These are phyloP conservation scores for Ampelomyces quisqualis DNA, from an alignment of 2,329 filamentous ascomycete genomes.

Conservation along the genomic window DNA sequence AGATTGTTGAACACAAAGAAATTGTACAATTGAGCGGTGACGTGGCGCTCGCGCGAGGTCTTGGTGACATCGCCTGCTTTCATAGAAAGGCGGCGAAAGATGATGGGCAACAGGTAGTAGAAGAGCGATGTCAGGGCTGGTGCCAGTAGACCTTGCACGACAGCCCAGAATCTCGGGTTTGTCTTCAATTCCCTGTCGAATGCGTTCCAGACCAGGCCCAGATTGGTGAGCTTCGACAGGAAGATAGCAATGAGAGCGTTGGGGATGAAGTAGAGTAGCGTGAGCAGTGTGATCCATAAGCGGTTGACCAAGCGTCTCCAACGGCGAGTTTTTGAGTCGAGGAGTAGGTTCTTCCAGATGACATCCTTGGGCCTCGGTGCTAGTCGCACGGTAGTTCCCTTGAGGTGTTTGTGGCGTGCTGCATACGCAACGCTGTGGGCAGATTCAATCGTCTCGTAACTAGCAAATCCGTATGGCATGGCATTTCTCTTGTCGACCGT, in stretches of 20 bases:
- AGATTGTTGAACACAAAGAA: conserved; percentile 99
- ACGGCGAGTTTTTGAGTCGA: conserved; percentile 66
- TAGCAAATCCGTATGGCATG: conserved; percentile 91
- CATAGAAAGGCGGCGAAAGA: conserved; percentile 84
- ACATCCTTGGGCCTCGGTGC: conserved; percentile 88
- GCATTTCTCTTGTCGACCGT: conserved; percentile 84
- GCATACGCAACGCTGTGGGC: conserved; percentile 85
- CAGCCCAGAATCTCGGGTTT: conserved; percentile 72
- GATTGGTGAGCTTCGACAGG: conserved; percentile 77
- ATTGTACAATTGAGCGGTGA: conserved; percentile 83
- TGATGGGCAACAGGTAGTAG: conserved; percentile 83
- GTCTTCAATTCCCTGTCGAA: conserved; percentile 67
- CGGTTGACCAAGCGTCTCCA: conserved; percentile 77
- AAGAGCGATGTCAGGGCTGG: conserved; percentile 84
- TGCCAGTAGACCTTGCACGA: conserved; percentile 88
- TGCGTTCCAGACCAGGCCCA: conserved; percentile 74
- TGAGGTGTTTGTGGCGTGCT: conserved; percentile 75
- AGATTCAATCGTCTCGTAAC: conserved; percentile 83
- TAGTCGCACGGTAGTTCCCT: conserved; percentile 73
- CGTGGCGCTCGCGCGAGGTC: conserved; percentile 86
- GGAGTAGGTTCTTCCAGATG: conserved; percentile 90
- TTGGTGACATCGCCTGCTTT: conserved; percentile 87
- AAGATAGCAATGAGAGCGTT: conserved; percentile 96
- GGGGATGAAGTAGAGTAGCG: conserved; percentile 81
- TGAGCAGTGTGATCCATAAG: conserved; percentile 79